Conservation (phyloP, 176 grass and related monocot species). For the Rhipidocladum racemiflorum region DNA sequence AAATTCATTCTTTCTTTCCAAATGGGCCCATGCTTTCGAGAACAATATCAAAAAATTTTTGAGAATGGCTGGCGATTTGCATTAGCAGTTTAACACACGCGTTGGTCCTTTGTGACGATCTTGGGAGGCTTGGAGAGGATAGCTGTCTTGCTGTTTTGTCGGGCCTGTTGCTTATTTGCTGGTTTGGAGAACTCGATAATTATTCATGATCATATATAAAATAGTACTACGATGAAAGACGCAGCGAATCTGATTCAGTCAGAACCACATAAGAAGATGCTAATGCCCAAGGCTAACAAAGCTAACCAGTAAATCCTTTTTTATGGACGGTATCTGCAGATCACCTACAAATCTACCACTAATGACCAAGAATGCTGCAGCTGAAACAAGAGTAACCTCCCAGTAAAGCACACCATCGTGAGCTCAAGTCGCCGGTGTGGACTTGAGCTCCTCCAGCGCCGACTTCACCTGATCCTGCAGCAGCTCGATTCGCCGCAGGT, state of each 20-base stretch:
- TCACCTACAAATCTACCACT: background rate
- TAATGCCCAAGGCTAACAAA: slow-evolving; percentile 28
- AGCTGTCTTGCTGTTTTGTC: background rate
- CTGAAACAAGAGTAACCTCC: slow-evolving; percentile 1
- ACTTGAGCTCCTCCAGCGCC: slow-evolving; percentile 71
- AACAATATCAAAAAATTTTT: background rate
- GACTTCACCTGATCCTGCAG: slow-evolving; percentile 64
- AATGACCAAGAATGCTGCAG: background rate
- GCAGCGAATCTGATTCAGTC: background rate
- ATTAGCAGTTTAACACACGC: background rate
- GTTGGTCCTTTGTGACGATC: background rate
- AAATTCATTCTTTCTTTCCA: background rate
- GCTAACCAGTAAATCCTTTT: slow-evolving; percentile 18
- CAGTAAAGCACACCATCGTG: background rate
- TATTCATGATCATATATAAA: slow-evolving; percentile 26
- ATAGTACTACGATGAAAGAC: background rate
- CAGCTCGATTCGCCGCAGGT: slow-evolving; percentile 76
- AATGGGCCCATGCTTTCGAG: background rate
- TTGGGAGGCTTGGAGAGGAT: background rate
- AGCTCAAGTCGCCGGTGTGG: slow-evolving; percentile 13
- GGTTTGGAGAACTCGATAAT: background rate
- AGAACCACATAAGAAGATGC: slow-evolving; percentile 21
- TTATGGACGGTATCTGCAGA: slow-evolving; percentile 38
- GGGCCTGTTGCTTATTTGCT: background rate
- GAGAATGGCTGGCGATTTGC: background rate